Conservation (phyloP, 129 eudicot genomes). For the Pittosporum tobira region DNA sequence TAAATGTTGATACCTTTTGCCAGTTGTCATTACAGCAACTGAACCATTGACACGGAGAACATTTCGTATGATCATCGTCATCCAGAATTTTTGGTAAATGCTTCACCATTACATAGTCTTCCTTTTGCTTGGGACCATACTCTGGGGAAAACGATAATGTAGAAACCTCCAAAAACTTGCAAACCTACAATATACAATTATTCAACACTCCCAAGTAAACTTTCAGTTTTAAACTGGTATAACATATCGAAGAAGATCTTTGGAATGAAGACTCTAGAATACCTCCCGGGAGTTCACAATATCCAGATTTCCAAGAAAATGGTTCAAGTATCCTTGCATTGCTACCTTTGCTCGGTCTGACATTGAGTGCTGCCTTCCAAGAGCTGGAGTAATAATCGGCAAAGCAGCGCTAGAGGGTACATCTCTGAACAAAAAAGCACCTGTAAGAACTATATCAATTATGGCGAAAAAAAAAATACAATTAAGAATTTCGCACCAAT, state of each 20-base stretch:
- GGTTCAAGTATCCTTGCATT: conserved; percentile 94
- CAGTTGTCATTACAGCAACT: conserved; percentile 93
- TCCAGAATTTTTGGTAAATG: conserved; percentile 61
- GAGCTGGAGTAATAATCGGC: conserved; percentile 83
- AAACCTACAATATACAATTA: conserved; percentile 47
- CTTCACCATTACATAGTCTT: conserved; percentile 80
- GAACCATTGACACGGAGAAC: conserved; percentile 62
- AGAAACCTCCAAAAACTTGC: conserved; percentile 93
- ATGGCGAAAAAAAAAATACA: conserved; percentile 34
- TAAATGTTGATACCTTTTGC: conserved; percentile 69
- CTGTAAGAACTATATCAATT: conserved; percentile 62
- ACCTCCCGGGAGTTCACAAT: conserved; percentile 94
- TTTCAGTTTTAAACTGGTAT: too few relatives aligned
- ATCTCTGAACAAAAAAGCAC: conserved; percentile 95
- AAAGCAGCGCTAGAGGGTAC: conserved; percentile 95
- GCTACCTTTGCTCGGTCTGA: conserved; percentile 84
- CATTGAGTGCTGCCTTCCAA: conserved; percentile 90
- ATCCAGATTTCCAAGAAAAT: conserved; percentile 81
- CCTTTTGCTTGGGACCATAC: conserved; percentile 94
- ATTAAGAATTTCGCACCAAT: conserved; percentile 15
- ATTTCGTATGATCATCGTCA: conserved; percentile 38
- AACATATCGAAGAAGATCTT: background rate
- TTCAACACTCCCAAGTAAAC: too few relatives aligned
- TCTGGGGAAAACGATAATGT: conserved; percentile 82
- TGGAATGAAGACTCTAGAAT: background rate